A percentile compares a stretch with the other conserved stretches of the same genome.
These are phyloP conservation scores for Phialophora expanda DNA, from an alignment of 2,329 filamentous ascomycete genomes.

Conservation along the genomic window DNA sequence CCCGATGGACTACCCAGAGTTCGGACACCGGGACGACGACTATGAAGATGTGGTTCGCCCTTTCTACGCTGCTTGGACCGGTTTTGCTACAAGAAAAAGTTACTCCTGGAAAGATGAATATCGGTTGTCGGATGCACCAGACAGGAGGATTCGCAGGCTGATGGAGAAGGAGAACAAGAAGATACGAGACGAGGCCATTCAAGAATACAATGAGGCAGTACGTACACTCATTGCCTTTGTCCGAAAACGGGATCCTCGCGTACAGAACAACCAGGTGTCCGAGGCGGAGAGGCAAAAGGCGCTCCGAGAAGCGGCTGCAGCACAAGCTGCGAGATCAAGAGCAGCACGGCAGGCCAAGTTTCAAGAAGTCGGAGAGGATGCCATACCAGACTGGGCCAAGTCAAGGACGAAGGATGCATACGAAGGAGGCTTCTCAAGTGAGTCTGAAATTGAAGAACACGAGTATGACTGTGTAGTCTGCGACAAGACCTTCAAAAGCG, in stretches of 20 bases:
- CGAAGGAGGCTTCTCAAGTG: constrained; percentile 53
- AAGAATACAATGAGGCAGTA: constrained; percentile 92
- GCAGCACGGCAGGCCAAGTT: constrained; percentile 75
- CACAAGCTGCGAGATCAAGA: constrained; percentile 81
- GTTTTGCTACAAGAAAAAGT: constrained; percentile 81
- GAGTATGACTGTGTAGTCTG: constrained; percentile 68
- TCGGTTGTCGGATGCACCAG: constrained; percentile 81
- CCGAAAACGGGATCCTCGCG: constrained; percentile 87
- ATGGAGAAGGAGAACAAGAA: constrained; percentile 97
- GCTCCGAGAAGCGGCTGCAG: constrained; percentile 76
- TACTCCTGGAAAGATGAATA: constrained; percentile 92
- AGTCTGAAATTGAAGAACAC: constrained; percentile 57
- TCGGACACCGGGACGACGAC: constrained; percentile 75
- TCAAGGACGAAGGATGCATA: constrained; percentile 54
- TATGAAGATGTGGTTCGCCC: constrained; percentile 77
- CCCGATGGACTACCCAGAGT: constrained; percentile 74
- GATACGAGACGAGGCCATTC: constrained; percentile 76
- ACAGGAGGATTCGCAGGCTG: constrained; percentile 76
- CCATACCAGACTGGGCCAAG: constrained; percentile 75
- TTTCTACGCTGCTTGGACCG: constrained; percentile 82
- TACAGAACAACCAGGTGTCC: constrained; percentile 74
- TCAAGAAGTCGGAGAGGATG: constrained; percentile 53
- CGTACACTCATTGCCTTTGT: constrained; percentile 84
- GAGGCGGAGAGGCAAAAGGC: constrained; percentile 80
- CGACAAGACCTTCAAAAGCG: constrained; percentile 77